phyloP scores from a whole-genome alignment of 768 basidiomycete species.

The Mycena pura region DNA sequence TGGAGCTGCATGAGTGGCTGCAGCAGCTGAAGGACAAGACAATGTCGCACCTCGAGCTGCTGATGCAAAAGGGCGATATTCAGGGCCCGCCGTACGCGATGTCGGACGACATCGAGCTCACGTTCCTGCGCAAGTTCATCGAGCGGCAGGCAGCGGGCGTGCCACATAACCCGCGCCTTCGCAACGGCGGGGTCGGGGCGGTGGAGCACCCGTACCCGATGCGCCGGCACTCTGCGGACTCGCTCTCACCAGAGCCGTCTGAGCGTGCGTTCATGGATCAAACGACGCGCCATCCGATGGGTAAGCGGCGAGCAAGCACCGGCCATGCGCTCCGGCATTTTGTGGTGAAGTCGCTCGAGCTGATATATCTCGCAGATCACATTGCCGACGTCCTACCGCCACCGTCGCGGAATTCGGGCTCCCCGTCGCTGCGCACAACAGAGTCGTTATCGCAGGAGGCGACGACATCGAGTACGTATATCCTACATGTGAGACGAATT shows the following conservation, averaged over 20 bases:
- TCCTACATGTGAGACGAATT: not conserved
- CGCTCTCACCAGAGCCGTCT: constrained; percentile 56
- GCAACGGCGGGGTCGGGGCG: no score
- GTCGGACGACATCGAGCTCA: constrained; percentile 79
- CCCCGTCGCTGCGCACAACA: constrained; percentile 56
- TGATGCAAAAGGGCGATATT: constrained; percentile 89
- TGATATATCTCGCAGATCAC: constrained; percentile 35
- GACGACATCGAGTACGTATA: constrained; percentile 60
- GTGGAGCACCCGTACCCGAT: constrained; percentile 34
- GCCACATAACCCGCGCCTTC: constrained; percentile 81
- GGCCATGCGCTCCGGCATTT: no score
- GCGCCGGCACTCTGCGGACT: constrained; percentile 53
- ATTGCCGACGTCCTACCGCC: constrained; percentile 40
- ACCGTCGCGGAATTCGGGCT: constrained; percentile 54
- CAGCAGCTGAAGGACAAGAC: constrained; percentile 89
- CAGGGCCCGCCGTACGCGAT: constrained; percentile 83
- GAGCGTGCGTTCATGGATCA: constrained; percentile 45
- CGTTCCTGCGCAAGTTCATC: constrained; percentile 83
- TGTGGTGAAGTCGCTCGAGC: constrained; percentile 23
- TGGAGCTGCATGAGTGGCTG: constrained; percentile 88
- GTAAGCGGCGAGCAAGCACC: no score
- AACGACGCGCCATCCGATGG: constrained; percentile 28
- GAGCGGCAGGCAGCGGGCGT: constrained; percentile 79
- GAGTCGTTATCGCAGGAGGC: constrained; percentile 67
- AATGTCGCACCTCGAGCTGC: constrained; percentile 85